Evolutionary conservation across 225 moss, liverwort and hornwort species (phyloP).

Genomic region (Rhytidiadelphus loreus): DNA sequence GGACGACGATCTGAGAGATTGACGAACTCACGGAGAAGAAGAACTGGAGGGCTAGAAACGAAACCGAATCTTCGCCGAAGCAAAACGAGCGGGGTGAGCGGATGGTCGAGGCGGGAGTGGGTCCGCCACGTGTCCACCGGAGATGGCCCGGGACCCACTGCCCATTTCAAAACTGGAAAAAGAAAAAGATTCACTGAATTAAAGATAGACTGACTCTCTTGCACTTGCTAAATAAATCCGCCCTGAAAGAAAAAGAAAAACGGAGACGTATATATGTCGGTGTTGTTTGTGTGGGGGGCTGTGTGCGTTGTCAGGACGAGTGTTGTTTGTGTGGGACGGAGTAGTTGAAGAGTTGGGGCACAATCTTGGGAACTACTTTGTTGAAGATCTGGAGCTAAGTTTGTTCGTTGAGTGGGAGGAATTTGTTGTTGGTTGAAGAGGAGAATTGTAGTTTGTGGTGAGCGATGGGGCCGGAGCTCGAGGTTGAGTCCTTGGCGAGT

Average conservation of each 20-base stretch:
- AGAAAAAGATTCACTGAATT: not conserved
- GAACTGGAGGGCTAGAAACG: not conserved
- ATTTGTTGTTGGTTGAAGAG: not conserved
- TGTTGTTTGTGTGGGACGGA: not conserved
- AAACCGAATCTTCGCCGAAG: not conserved
- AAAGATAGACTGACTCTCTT: not conserved
- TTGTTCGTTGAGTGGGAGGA: not conserved
- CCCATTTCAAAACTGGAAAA: not conserved
- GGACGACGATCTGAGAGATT: not conserved
- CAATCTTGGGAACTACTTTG: not conserved
- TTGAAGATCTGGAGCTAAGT: not conserved
- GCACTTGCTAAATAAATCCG: not conserved
- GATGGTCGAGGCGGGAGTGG: not conserved
- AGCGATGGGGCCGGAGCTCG: conserved; percentile 9
- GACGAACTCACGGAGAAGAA: not conserved
- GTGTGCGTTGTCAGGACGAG: not conserved
- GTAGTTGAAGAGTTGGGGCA: not conserved
- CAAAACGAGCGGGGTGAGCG: not conserved
- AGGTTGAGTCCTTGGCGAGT: not conserved
- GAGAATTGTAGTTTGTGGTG: not conserved
- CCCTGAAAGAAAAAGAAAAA: not conserved
- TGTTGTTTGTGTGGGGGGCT: not conserved
- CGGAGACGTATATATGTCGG: not conserved
- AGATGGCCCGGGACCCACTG: not conserved
- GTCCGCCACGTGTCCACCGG: not conserved